Conservation (phyloP, 176 grass and related monocot genomes). For the Oryza brachyantha region DNA sequence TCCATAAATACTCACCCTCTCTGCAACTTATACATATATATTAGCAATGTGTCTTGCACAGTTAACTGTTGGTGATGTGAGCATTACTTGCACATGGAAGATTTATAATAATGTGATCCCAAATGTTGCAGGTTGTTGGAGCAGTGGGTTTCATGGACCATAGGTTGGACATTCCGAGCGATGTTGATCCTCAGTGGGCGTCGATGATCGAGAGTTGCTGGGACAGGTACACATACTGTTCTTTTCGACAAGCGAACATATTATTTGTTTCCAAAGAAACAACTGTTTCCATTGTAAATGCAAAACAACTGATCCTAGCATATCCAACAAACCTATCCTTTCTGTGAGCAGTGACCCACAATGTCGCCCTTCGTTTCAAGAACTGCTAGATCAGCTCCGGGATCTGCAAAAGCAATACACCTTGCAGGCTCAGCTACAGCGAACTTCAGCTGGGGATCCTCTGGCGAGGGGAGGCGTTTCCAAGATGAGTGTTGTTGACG, state of each 20-base stretch:
- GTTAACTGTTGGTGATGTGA: neutral
- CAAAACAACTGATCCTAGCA: neutral
- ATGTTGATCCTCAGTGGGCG: conserved; percentile 71
- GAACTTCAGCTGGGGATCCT: conserved; percentile 31
- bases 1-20: too few relatives aligned
- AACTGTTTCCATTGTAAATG: neutral
- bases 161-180: conserved; percentile 65
- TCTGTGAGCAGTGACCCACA: conserved; percentile 58
- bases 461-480: conserved; percentile 6
- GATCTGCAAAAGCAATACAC: conserved; percentile 53
- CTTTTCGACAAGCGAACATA: neutral
- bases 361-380: conserved; percentile 61
- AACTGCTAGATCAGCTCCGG: conserved; percentile 62
- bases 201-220: conserved; percentile 82
- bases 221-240: conserved; percentile 53
- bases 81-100: neutral
- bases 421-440: conserved; percentile 46
- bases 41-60: neutral
- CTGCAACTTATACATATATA: neutral
- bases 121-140: conserved; percentile 63
- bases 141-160: conserved; percentile 93
- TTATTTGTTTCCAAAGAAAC: neutral
- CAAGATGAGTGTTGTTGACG: conserved; percentile 33
- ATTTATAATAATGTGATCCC: neutral
- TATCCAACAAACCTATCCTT: neutral